Evolutionary conservation across 2,329 filamentous ascomycete species (phyloP), one percentile per base, ranked within the genome.

Genomic region (Phialocephala sp.): DNA sequence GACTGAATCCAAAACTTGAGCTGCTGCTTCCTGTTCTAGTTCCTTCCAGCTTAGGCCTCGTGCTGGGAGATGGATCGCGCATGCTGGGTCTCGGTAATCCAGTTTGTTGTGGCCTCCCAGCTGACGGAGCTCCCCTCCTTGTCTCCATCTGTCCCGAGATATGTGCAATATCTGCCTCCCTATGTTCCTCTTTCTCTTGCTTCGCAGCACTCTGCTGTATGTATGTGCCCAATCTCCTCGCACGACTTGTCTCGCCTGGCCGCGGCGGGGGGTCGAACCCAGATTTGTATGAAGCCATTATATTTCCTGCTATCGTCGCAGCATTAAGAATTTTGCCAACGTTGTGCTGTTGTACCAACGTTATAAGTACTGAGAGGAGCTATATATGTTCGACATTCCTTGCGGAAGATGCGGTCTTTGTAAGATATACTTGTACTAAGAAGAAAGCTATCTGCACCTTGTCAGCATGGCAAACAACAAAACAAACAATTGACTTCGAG

Each of bases 141-240:
- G 64, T 15, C 35, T 72, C 72, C 62, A 68, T 69, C 32, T 68
- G 71, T 32, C 70, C 69, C 24, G 68, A 68, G 15, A 69, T 20
- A 79, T 80, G 41, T 74, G 78, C 78, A 79, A 80, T 68, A 80
- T 79, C 64, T 80, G 82, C 11, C 79, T 78, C 72, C 82, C 80
- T 66, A 18, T 64, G 60, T 36, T 64, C 68, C 59, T 62, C 35
- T 62, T 55, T 72, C 50, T 54, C 50, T 14, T 32, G 22, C 50
- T n/a, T 54, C 24, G 55, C 67, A 60, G 18, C 39, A 60, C 45
- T 64, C 22, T 59, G 66, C 50, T 67, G 72, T 39, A 68, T 68
- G 45, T 73, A 73, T 65, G 67, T 65, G 52, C 69, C 70, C 36
- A 71, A 56, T 61, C 72, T 75, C 66, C 72, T 74, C 18, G 74